phyloP scores from a whole-genome alignment of 1,284 basidiomycete genomes.

The Fomitiporia mediterranea region DNA sequence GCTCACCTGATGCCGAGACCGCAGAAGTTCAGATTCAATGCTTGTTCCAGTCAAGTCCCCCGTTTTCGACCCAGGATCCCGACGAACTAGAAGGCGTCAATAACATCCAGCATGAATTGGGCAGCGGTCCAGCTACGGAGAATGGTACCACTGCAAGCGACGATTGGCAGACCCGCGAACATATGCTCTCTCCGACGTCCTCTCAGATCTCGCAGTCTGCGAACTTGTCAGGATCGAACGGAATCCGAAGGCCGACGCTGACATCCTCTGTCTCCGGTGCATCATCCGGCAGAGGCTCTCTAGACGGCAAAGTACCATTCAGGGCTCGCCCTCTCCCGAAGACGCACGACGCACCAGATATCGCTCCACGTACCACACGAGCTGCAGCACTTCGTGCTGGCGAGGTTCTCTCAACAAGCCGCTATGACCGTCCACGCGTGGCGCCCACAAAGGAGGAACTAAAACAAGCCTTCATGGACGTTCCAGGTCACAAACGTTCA shows the following conservation, averaged over 20 bases:
- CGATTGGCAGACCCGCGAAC: constrained; percentile 20
- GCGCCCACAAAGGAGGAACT: constrained; percentile 55
- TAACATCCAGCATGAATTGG: constrained; percentile 28
- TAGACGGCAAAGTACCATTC: constrained; percentile 46
- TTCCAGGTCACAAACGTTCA: constrained; percentile 72
- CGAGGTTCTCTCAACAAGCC: constrained; percentile 31
- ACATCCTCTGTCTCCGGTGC: not conserved
- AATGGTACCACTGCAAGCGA: constrained; percentile 8
- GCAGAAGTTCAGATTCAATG: constrained; percentile 73
- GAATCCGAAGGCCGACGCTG: not conserved
- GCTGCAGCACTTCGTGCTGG: constrained; percentile 74
- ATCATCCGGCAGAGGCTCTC: constrained; percentile 38
- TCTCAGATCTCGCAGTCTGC: constrained; percentile 14
- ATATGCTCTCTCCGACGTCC: constrained; percentile 18
- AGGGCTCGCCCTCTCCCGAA: constrained; percentile 67
- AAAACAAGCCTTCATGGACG: constrained; percentile 61
- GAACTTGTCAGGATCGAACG: not conserved
- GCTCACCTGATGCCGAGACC: constrained; percentile 52
- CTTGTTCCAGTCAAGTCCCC: constrained; percentile 73
- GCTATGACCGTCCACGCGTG: constrained; percentile 35
- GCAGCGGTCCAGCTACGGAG: constrained; percentile 23
- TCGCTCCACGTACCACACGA: constrained; percentile 72
- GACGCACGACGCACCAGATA: constrained; percentile 56
- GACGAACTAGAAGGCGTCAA: constrained; percentile 22
- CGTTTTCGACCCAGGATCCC: constrained; percentile 53